A percentile compares a stretch with the other conserved stretches of the same genome.
Evolutionary conservation across 306 rosid genomes (phyloP).

Genomic region (Cyamopsis tetragonoloba): DNA sequence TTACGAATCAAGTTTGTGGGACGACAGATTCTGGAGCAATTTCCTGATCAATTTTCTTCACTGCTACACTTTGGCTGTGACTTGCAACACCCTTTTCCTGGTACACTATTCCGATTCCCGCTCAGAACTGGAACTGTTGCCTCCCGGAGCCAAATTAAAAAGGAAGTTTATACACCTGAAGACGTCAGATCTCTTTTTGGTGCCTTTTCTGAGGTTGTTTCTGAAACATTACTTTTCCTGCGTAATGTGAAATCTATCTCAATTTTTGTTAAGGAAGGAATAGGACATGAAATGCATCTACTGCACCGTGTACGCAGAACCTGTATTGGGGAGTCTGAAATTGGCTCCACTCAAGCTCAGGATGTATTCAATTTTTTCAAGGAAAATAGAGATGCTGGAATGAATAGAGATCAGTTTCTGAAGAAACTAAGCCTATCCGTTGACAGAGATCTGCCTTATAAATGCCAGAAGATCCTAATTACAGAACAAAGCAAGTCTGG

Average conservation of each 20-base stretch:
- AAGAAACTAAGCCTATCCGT: slow-evolving; percentile 61
- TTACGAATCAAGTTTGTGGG: slow-evolving; percentile 87
- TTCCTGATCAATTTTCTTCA: slow-evolving; percentile 96
- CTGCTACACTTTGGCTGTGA: slow-evolving; percentile 92
- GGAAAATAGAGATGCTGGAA: slow-evolving; percentile 47
- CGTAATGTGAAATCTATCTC: slow-evolving; percentile 77
- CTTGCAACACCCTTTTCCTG: slow-evolving; percentile 84
- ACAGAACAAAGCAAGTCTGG: slow-evolving; percentile 56
- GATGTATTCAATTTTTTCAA: slow-evolving; percentile 63
- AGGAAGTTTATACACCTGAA: slow-evolving; percentile 83
- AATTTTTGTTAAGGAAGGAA: slow-evolving; percentile 79
- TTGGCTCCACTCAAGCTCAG: slow-evolving; percentile 48
- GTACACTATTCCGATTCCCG: slow-evolving; percentile 91
- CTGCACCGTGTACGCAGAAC: slow-evolving; percentile 67
- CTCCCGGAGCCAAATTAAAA: slow-evolving; percentile 90
- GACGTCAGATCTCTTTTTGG: slow-evolving; percentile 74
- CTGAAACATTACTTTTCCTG: slow-evolving; percentile 83
- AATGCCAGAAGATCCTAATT: slow-evolving; percentile 66
- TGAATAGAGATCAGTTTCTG: slow-evolving; percentile 72
- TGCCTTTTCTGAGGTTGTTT: slow-evolving; percentile 78
- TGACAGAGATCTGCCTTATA: slow-evolving; percentile 63
- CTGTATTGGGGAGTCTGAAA: slow-evolving; percentile 60
- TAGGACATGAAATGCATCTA: slow-evolving; percentile 75
- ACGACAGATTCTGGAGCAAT: slow-evolving; percentile 82
- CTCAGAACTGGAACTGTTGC: slow-evolving; percentile 81